phyloP scores from a whole-genome alignment of 2,329 filamentous ascomycete species.

The Phialemonium atrogriseum region DNA sequence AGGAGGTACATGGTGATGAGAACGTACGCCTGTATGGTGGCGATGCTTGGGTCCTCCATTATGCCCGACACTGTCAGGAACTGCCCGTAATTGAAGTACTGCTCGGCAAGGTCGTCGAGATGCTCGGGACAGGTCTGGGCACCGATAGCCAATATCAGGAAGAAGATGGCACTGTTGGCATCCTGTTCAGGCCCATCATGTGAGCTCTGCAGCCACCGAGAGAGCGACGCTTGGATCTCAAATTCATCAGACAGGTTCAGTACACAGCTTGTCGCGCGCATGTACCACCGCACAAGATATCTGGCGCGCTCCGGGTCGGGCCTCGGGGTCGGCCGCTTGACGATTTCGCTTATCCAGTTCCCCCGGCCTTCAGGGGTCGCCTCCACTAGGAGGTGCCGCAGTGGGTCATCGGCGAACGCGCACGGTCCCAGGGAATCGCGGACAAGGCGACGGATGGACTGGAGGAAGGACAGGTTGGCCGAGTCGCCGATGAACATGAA shows the following conservation, averaged over 20 bases:
- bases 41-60: slow-evolving; percentile 26
- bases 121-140: slow-evolving; percentile 23
- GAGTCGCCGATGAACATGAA: slow-evolving; percentile 29
- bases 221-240: slow-evolving; percentile 16
- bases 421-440: slow-evolving; percentile 21
- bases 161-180: slow-evolving; percentile 12
- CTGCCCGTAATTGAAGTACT: slow-evolving; percentile 25
- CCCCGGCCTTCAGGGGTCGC: slow-evolving; percentile 18
- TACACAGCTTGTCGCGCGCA: slow-evolving; percentile 16
- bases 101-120: slow-evolving; percentile 22
- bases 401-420: slow-evolving; percentile 23
- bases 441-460: slow-evolving; percentile 24
- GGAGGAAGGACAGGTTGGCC: slow-evolving; percentile 23
- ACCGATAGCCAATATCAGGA: slow-evolving; percentile 21
- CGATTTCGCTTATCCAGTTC: slow-evolving; percentile 16
- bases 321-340: slow-evolving; percentile 9
- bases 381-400: slow-evolving; percentile 24
- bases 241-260: slow-evolving; percentile 23
- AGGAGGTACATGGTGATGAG: slow-evolving; percentile 29
- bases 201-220: slow-evolving; percentile 17
- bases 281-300: slow-evolving; percentile 22
- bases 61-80: slow-evolving; percentile 21
- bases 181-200: slow-evolving; percentile 1
- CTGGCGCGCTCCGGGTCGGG: slow-evolving; percentile 15
- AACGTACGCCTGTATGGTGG: slow-evolving; percentile 22